These are phyloP conservation scores for Calonectria pteridis DNA, from an alignment of 2,329 filamentous ascomycete species.

Conservation along the genomic window DNA sequence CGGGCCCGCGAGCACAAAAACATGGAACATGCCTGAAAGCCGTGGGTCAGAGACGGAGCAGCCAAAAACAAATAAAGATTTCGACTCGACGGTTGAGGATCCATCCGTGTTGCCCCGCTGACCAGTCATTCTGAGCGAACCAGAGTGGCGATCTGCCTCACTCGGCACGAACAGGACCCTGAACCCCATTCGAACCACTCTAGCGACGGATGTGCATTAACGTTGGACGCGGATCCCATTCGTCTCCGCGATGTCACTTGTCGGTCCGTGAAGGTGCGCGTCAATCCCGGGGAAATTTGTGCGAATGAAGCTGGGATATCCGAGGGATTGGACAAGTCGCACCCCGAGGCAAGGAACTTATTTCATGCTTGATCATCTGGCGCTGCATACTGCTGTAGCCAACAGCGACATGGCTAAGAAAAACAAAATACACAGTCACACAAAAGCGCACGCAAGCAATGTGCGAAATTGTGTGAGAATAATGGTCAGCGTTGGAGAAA, in stretches of 20 bases:
- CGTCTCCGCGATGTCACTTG: background rate
- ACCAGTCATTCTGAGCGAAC: background rate
- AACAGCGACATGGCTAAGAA: background rate
- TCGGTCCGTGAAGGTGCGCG: conserved; percentile 1
- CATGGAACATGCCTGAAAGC: conserved; percentile 17
- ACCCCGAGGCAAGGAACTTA: background rate
- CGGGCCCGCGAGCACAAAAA: background rate
- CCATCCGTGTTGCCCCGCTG: conserved; percentile 13
- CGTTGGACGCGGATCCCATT: background rate
- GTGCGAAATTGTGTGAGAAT: background rate
- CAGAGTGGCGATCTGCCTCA: background rate
- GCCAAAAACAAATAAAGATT: conserved; percentile 1
- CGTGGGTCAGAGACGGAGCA: conserved; percentile 3
- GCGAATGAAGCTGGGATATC: background rate
- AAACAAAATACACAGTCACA: background rate
- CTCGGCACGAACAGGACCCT: conserved; percentile 25
- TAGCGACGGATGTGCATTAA: conserved; percentile 15
- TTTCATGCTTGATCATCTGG: background rate
- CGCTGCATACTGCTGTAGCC: background rate
- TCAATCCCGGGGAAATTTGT: background rate
- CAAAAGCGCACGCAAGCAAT: background rate
- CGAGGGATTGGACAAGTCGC: background rate
- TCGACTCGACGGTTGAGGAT: conserved; percentile 11
- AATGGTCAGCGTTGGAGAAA: background rate
- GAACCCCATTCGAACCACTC: background rate